phyloP scores from a whole-genome alignment of 176 grass and related monocot species.

The Otatea glauca region DNA sequence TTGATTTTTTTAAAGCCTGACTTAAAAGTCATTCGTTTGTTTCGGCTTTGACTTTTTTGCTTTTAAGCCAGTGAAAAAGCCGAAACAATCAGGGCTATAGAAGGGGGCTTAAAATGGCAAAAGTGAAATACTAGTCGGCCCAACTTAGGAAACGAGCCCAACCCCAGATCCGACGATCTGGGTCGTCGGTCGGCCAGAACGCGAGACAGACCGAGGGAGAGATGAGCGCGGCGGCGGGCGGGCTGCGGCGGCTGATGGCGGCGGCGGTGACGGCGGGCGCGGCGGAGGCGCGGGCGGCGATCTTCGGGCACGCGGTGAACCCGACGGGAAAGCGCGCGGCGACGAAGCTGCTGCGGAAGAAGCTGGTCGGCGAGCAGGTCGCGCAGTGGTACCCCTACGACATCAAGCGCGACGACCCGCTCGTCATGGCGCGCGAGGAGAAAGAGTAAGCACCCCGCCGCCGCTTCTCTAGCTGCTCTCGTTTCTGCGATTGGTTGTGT shows the following conservation, averaged over 20 bases:
- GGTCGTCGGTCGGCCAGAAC: too few relatives aligned
- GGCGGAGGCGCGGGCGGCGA: constrained; percentile 60
- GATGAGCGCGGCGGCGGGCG: constrained; percentile 56
- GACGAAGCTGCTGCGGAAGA: constrained; percentile 75
- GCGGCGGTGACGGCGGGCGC: constrained; percentile 55
- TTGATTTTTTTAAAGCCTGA: too few relatives aligned
- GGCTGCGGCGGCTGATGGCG: constrained; percentile 55
- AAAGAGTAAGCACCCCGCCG: constrained; percentile 59
- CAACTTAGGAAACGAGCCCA: too few relatives aligned
- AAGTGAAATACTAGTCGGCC: too few relatives aligned
- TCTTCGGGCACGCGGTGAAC: constrained; percentile 71
- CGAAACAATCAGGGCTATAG: too few relatives aligned
- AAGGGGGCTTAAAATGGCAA: too few relatives aligned
- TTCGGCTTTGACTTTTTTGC: too few relatives aligned
- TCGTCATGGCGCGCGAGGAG: constrained; percentile 67
- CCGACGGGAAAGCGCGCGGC: constrained; percentile 65
- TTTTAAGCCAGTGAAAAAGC: too few relatives aligned
- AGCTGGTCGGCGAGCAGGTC: constrained; percentile 66
- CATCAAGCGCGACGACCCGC: constrained; percentile 68
- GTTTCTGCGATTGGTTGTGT: not conserved
- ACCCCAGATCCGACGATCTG: too few relatives aligned
- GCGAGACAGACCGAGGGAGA: not conserved
- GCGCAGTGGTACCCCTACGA: constrained; percentile 84
- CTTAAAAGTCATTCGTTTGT: too few relatives aligned
- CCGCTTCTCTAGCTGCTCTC: not conserved